Conservation (phyloP, 1,139 yeast genomes). For the Kazachstania sp. region DNA sequence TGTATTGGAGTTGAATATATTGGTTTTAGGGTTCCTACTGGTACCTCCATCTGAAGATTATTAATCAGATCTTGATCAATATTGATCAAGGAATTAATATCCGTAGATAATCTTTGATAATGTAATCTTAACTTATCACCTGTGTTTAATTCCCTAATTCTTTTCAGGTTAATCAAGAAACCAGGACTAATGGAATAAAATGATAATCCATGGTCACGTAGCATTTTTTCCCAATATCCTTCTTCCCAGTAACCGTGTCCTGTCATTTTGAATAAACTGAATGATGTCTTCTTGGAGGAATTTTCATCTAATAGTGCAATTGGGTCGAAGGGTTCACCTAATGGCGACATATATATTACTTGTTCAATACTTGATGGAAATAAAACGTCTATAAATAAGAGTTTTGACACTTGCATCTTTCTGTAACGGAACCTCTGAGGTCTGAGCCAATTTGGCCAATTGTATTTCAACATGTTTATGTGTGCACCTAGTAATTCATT, state of each 20-base stretch:
- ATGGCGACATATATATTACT: slow-evolving; percentile 75
- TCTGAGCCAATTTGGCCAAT: slow-evolving; percentile 90
- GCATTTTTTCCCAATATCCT: slow-evolving; percentile 75
- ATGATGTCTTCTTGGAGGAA: slow-evolving; percentile 7
- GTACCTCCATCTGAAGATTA: slow-evolving; percentile 51
- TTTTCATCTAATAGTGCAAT: slow-evolving; percentile 34
- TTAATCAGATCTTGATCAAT: slow-evolving; percentile 91
- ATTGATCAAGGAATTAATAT: slow-evolving; percentile 69
- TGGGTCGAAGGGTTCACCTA: slow-evolving; percentile 53
- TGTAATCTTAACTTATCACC: slow-evolving; percentile 82
- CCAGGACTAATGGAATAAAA: slow-evolving; percentile 78
- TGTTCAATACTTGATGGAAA: slow-evolving; percentile 72
- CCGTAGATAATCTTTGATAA: slow-evolving; percentile 73
- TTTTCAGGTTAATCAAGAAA: slow-evolving; percentile 66
- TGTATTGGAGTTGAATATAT: not conserved
- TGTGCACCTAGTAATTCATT: slow-evolving; percentile 39
- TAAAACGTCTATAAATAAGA: slow-evolving; percentile 74
- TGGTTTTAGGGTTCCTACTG: slow-evolving; percentile 12
- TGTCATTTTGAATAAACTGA: slow-evolving; percentile 49
- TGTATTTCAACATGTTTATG: slow-evolving; percentile 61
- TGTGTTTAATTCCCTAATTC: slow-evolving; percentile 55
- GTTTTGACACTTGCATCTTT: slow-evolving; percentile 81
- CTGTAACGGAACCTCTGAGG: slow-evolving; percentile 70
- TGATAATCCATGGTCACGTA: slow-evolving; percentile 45
- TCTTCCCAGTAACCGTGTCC: slow-evolving; percentile 88